Percentiles rank a stretch among this genome's conserved stretches.
Evolutionary conservation across 495 filamentous ascomycete genomes (phyloP).

Genomic region (Penicillium malachiteum): DNA sequence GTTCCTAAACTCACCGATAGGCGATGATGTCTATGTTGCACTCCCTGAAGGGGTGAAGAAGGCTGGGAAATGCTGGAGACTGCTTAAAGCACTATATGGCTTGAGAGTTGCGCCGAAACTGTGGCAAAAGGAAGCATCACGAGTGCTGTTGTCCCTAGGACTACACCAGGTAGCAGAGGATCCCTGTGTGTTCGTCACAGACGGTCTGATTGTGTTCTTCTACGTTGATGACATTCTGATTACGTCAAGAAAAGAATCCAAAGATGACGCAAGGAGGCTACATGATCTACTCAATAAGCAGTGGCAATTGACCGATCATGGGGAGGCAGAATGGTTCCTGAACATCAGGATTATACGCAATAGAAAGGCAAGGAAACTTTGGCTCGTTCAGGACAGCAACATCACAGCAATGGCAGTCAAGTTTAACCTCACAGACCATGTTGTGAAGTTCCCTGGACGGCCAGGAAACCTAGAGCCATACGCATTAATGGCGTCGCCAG

Average conservation of each 20-base stretch:
- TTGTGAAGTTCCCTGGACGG: too few species aligned
- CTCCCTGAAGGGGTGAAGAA: slow-evolving; percentile 5
- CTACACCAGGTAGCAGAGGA: slow-evolving; percentile 17
- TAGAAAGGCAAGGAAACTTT: slow-evolving; percentile 10
- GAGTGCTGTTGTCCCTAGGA: slow-evolving; percentile 14
- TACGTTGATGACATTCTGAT: background rate
- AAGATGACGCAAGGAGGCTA: too few species aligned
- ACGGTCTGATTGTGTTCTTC: background rate
- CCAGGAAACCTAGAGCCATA: slow-evolving; percentile 2
- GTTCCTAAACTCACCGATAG: slow-evolving; percentile 11
- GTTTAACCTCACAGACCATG: slow-evolving; percentile 13
- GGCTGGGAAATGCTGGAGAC: slow-evolving; percentile 2
- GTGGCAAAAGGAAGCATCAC: slow-evolving; percentile 21
- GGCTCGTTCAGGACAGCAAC: slow-evolving; percentile 21
- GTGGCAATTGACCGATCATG: slow-evolving; percentile 11
- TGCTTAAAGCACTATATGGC: slow-evolving; percentile 21
- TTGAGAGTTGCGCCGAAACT: slow-evolving; percentile 22
- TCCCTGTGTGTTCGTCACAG: slow-evolving; percentile 18
- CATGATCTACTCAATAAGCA: too few species aligned
- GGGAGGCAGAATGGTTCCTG: slow-evolving; percentile 18
- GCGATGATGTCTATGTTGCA: background rate
- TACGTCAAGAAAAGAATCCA: slow-evolving; percentile 6
- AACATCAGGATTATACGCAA: slow-evolving; percentile 18
- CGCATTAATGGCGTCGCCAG: background rate
- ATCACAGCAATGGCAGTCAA: slow-evolving; percentile 11